phyloP scores from a whole-genome alignment of 2,329 filamentous ascomycete genomes.

The Trichoderma sp. region DNA sequence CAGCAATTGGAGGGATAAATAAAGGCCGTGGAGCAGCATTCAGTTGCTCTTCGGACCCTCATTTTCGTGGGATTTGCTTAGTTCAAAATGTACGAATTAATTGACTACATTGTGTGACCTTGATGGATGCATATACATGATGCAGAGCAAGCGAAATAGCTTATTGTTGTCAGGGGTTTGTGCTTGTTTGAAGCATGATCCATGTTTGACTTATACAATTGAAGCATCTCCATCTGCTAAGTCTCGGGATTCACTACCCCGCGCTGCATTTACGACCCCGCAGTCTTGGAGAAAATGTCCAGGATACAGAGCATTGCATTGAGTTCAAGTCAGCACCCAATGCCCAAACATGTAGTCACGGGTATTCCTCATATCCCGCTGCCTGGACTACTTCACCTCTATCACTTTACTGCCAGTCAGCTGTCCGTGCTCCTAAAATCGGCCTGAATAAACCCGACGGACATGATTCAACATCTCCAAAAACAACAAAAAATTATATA shows the following conservation, averaged over 20 bases:
- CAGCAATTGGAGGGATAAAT: constrained; percentile 34
- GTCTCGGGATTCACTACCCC: constrained; percentile 11
- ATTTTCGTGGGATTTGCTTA: neutral
- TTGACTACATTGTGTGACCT: neutral
- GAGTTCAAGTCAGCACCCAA: neutral
- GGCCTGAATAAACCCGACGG: neutral
- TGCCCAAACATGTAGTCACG: neutral
- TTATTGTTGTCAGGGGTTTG: neutral
- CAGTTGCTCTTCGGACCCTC: neutral
- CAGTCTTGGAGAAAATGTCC: neutral
- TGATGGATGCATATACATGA: neutral
- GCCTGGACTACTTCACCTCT: neutral
- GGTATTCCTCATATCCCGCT: neutral
- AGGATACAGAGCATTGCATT: neutral
- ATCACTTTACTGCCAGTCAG: neutral
- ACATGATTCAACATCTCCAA: neutral
- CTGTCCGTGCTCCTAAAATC: neutral
- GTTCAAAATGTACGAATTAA: neutral
- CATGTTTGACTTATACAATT: neutral
- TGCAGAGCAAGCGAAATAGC: neutral
- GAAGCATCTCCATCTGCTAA: neutral
- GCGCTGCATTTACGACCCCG: constrained; percentile 3
- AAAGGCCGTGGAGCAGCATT: constrained; percentile 4
- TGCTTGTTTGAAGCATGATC: neutral
- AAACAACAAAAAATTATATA: neutral